These are phyloP conservation scores for Amphibolis antarctica DNA, from an alignment of 106 monocot species.

Conservation along the genomic window DNA sequence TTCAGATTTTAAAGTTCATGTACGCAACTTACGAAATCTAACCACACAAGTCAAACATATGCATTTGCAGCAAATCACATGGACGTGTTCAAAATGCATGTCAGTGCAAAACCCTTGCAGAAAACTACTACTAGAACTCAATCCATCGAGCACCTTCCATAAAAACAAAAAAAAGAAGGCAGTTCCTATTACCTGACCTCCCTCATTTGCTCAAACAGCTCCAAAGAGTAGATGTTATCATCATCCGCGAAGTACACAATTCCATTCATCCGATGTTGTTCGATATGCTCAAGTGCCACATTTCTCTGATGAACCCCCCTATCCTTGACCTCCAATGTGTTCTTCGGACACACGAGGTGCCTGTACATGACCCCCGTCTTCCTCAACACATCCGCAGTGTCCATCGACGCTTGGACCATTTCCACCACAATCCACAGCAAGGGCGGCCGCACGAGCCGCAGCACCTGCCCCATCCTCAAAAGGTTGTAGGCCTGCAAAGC, in stretches of 20 bases:
- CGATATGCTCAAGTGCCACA: constrained; percentile 43
- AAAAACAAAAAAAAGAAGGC: background rate
- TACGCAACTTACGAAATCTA: too few species aligned
- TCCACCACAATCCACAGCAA: constrained; percentile 85
- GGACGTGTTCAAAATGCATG: too few species aligned
- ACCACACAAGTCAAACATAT: too few species aligned
- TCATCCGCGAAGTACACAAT: constrained; percentile 58
- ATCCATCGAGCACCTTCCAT: too few species aligned
- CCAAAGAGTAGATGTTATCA: constrained; percentile 39
- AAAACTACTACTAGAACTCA: too few species aligned
- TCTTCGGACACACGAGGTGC: constrained; percentile 33
- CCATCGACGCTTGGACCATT: constrained; percentile 32
- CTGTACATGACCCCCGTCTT: constrained; percentile 59
- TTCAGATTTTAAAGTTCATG: too few species aligned
- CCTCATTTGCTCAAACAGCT: constrained; percentile 49
- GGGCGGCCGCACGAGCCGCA: constrained; percentile 44
- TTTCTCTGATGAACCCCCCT: constrained; percentile 45
- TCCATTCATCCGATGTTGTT: constrained; percentile 45
- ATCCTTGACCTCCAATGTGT: constrained; percentile 20
- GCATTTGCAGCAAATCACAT: too few species aligned
- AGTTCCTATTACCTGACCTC: constrained; percentile 33
- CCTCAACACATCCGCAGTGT: constrained; percentile 65
- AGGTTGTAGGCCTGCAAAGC: constrained; percentile 68
- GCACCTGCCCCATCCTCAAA: constrained; percentile 51
- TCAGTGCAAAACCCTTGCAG: too few species aligned